These are phyloP conservation scores for Crithidia acanthocephali DNA, from an alignment of 208 protist species.

Conservation along the genomic window DNA sequence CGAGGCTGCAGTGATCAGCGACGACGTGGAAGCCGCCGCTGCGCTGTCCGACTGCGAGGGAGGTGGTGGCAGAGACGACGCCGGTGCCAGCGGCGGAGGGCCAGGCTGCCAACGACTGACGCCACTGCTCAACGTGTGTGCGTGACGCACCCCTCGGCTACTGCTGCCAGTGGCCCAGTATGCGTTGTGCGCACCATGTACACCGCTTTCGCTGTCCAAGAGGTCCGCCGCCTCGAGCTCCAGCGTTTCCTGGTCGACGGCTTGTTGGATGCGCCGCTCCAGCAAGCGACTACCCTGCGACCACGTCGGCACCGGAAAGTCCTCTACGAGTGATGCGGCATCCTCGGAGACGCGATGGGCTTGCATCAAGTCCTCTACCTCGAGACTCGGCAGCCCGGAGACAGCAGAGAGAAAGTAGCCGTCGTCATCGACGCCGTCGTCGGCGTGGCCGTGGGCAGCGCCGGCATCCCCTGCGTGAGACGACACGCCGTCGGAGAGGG, in stretches of 20 bases:
- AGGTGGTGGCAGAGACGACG: background rate
- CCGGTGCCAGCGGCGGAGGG: background rate
- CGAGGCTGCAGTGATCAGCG: background rate
- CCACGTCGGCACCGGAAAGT: constrained; percentile 15
- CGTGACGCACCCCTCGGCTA: too few relatives aligned
- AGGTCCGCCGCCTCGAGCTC: background rate
- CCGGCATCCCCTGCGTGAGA: too few relatives aligned
- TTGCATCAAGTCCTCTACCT: constrained; percentile 1
- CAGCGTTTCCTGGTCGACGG: background rate
- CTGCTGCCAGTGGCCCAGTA: background rate
- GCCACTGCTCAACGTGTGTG: background rate
- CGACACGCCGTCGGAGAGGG: too few relatives aligned
- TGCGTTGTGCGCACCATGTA: background rate
- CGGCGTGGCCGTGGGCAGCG: too few relatives aligned
- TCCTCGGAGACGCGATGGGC: background rate
- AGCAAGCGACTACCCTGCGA: constrained; percentile 1
- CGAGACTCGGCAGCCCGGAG: background rate
- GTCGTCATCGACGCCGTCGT: background rate
- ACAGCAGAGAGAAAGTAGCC: constrained; percentile 1
- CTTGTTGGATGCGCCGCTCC: constrained; percentile 15
- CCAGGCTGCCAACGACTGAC: background rate
- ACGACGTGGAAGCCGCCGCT: background rate
- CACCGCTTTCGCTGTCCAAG: too few relatives aligned
- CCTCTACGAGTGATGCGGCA: background rate
- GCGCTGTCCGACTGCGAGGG: background rate